Evolutionary conservation across 1,284 basidiomycete species (phyloP).

Genomic region (Ganoderma leucocontextum): DNA sequence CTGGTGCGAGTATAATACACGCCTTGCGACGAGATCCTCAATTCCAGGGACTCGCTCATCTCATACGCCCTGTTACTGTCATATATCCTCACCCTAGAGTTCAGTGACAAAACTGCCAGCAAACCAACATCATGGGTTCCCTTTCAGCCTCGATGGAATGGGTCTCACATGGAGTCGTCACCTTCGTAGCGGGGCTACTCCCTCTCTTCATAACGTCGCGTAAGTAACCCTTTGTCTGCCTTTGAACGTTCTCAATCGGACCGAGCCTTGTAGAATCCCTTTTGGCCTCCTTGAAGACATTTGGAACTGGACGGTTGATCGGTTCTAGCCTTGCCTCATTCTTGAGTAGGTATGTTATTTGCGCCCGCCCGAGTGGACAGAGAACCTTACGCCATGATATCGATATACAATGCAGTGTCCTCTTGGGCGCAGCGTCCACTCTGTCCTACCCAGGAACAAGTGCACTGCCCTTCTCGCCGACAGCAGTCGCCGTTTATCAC

Average conservation of each 20-base stretch:
- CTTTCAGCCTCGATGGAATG: not conserved
- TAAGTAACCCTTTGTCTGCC: not conserved
- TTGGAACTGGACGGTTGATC: not conserved
- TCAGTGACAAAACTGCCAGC: too few species aligned
- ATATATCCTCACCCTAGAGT: too few species aligned
- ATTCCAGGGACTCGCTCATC: too few species aligned
- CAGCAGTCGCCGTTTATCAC: not conserved
- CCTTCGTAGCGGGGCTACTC: not conserved
- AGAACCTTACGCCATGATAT: not conserved
- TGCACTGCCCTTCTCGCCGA: not conserved
- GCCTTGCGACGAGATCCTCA: too few species aligned
- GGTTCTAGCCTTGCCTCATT: not conserved
- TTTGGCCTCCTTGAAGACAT: not conserved
- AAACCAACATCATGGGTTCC: too few species aligned
- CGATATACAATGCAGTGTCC: not conserved
- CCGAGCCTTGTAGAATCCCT: not conserved
- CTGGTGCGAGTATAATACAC: too few species aligned
- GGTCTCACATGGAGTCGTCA: not conserved
- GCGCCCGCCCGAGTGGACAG: too few species aligned
- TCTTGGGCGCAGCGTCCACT: not conserved
- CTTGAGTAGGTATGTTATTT: not conserved
- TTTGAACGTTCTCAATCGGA: not conserved
- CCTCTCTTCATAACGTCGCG: slow-evolving; percentile 1
- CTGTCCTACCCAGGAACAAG: not conserved
- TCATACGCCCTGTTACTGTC: too few species aligned